Evolutionary conservation across 208 protist species (phyloP), one percentile per base, ranked within the genome.

Genomic region (Acanthamoeba culbertsoni): DNA sequence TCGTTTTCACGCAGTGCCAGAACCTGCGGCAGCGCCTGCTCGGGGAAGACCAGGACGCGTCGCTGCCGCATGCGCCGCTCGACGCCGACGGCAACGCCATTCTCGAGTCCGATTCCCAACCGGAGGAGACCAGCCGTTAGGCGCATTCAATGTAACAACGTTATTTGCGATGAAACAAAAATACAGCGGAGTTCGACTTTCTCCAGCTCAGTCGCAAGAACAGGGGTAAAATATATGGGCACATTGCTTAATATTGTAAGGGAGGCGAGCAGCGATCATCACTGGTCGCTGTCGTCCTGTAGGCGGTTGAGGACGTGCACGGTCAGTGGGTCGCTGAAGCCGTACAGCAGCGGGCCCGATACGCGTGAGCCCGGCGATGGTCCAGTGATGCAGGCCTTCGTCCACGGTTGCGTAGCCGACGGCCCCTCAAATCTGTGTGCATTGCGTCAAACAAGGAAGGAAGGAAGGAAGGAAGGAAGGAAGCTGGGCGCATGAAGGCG

Each of bases 1-100:
- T 92, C 40, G 86, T 92, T 6, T 92, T 92, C 86, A 92, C 86
- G 43, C 86, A 92, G 45, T 92, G 86, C 62, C 86, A 92, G 48
- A 33, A n/a, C 53, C 57, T 92, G 86, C 57, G 86, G 37, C 59
- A 92, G 26, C 37, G 55, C 42, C 77, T 63, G 43, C 2, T 92
- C 28, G 86, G 42, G 10, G 37, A 65, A 33, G 43, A 82, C 23
- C 26, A 82, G 42, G n/a, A n/a, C n/a, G n/a, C 71, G 42, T 46
- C 37, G n/a, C 71, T 82, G 42, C 71, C 71, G 16, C 71, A 82
- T 43, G 71, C 71, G 4, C 71, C 71, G 43, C 71, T 82, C 71
- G 71, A 82, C 43, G 71, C 71, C n/a, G 71, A 82, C 42, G 71
- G 71, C 71, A 82, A 82, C 71, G 71, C 71, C 71, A 55, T 82